Conservation (phyloP, 2,329 filamentous ascomycete species). For the Ustulina deusta region DNA sequence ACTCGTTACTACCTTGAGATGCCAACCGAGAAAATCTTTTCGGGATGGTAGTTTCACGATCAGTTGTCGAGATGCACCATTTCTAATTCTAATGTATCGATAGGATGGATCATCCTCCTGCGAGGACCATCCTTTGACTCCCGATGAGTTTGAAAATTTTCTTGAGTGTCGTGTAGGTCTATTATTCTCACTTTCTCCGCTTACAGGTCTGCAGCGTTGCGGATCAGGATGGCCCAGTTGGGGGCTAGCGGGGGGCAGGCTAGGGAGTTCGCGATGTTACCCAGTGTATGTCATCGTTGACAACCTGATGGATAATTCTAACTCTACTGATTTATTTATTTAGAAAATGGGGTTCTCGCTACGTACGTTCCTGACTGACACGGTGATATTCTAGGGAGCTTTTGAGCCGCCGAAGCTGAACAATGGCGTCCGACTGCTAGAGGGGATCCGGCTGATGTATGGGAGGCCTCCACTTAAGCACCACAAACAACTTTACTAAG, state of each 20-base stretch:
- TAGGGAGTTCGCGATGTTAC: background rate
- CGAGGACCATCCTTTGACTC: conserved; percentile 64
- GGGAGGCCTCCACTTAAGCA: conserved; percentile 44
- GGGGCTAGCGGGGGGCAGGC: conserved; percentile 19
- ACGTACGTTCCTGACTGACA: conserved; percentile 20
- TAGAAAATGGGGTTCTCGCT: background rate
- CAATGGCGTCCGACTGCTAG: conserved; percentile 59
- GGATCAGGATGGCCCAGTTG: conserved; percentile 2
- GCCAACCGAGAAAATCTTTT: background rate
- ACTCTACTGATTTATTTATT: background rate
- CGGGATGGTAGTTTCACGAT: background rate
- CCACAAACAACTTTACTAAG: conserved; percentile 9
- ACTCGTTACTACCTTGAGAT: conserved; percentile 11
- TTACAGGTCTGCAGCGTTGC: background rate
- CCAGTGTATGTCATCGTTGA: background rate
- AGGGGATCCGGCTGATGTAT: conserved; percentile 68
- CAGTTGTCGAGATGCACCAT: background rate
- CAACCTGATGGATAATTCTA: background rate
- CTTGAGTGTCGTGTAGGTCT: conserved; percentile 61
- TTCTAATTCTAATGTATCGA: conserved; percentile 17
- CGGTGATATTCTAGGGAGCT: conserved; percentile 58
- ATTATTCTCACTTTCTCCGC: background rate
- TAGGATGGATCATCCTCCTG: conserved; percentile 63
- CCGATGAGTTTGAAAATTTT: conserved; percentile 70
- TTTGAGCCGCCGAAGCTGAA: conserved; percentile 62